Conservation (phyloP, 805 yeast genomes). For the Schwanniomyces polymorphus region DNA sequence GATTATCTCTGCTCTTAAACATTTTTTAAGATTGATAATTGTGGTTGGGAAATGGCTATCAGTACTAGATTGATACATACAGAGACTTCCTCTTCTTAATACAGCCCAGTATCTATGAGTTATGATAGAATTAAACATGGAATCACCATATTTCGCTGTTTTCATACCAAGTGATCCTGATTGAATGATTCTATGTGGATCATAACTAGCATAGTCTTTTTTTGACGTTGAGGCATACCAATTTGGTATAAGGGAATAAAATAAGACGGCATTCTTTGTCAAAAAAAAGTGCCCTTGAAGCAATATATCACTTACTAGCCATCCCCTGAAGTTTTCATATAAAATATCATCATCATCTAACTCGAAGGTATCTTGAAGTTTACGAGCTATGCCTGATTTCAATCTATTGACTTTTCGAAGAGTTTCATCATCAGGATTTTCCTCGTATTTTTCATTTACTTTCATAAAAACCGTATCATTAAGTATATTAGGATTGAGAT, state of each 20-base stretch:
- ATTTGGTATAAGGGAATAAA: slow-evolving; percentile 77
- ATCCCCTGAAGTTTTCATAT: slow-evolving; percentile 64
- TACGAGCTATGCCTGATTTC: slow-evolving; percentile 30
- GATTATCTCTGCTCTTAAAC: slow-evolving; percentile 57
- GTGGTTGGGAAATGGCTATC: slow-evolving; percentile 83
- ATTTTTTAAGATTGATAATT: slow-evolving; percentile 69
- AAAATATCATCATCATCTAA: slow-evolving; percentile 57
- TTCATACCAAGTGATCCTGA: slow-evolving; percentile 40
- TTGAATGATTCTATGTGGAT: slow-evolving; percentile 25
- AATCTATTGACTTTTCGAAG: slow-evolving; percentile 4
- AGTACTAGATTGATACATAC: slow-evolving; percentile 67
- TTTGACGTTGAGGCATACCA: slow-evolving; percentile 6
- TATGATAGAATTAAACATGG: slow-evolving; percentile 29
- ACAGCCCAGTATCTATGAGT: slow-evolving; percentile 77
- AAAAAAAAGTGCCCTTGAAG: slow-evolving; percentile 83
- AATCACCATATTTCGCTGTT: slow-evolving; percentile 38
- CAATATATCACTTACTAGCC: slow-evolving; percentile 81
- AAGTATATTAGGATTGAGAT: slow-evolving; percentile 20
- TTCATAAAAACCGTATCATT: slow-evolving; percentile 10
- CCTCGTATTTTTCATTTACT: slow-evolving; percentile 6
- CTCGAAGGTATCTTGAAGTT: slow-evolving; percentile 36
- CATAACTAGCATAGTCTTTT: slow-evolving; percentile 11
- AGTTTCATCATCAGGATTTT: neutral
- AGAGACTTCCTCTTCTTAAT: slow-evolving; percentile 63
- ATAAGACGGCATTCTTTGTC: slow-evolving; percentile 63